Evolutionary conservation across 768 basidiomycete species (phyloP), one percentile per base, ranked within the genome.

Genomic region (Cytidiella melzeri): DNA sequence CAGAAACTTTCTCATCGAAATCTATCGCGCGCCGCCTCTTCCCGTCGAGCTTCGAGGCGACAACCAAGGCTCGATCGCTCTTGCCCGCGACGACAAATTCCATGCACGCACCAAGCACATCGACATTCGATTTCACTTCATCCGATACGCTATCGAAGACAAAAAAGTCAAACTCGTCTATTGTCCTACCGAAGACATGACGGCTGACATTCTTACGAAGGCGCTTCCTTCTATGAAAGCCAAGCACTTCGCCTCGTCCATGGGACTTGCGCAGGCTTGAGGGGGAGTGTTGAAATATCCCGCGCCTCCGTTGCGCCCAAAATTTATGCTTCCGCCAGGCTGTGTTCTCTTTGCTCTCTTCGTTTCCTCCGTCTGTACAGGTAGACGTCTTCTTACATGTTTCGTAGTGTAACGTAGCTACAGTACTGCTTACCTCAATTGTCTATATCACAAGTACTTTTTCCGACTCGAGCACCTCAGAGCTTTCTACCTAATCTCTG

Each of bases 81-180:
- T 69, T 19, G 27, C 62, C 0, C 46, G 57, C 24, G 53, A 66
- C 41, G 56, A 59, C n/a, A 41, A 52, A 11, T 57, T 56, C 46
- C 69, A 72, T 46, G 47, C 55, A 5, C 49, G 64, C 11, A 57
- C 66, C 10, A 70, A 71, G 51, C 69, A 73, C 54, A 70, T 73
- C 51, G 61, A 66, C 39, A 61, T 72, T 15, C 59, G 58, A 2
- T 63, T 65, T 48, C 61, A 69, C 57, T 65, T 55, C 40, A 55
- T 68, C 34, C 59, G 63, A 2, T 54, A 64, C 6, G 27, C 25
- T 27, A 50, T 69, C 23, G 55, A 58, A 12, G 41, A 57, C 36
- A 55, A 56, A 3, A 40, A 45, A 7, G 49, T 69, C 42, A 26
- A 40, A 9, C 37, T 67, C n/a, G 21, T 43, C 5, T 60, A 65